These are phyloP conservation scores for Alopecurus myosuroides DNA, from an alignment of 176 grass and related monocot species.

Conservation along the genomic window DNA sequence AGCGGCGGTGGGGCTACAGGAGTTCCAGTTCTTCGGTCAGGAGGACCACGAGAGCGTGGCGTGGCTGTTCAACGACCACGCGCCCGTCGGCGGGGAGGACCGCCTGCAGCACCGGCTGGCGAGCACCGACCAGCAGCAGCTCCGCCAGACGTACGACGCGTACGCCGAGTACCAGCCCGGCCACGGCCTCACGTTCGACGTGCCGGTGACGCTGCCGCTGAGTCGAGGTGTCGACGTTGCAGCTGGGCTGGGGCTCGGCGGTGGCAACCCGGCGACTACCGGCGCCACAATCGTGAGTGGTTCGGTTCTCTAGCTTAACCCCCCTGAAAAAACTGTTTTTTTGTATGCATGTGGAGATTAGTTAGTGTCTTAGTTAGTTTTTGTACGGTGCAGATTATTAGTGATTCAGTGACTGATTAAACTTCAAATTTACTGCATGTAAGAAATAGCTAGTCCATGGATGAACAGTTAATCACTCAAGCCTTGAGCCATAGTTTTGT, in stretches of 20 bases:
- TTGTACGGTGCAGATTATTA: neutral
- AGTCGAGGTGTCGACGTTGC: slow-evolving; percentile 26
- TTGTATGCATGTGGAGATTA: neutral
- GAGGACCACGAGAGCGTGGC: slow-evolving; percentile 60
- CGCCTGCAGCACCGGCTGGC: slow-evolving; percentile 38
- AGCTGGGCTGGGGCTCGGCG: slow-evolving; percentile 8
- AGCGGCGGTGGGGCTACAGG: slow-evolving; percentile 32
- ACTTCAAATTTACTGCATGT: neutral
- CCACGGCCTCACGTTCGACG: slow-evolving; percentile 41
- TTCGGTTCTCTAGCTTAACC: slow-evolving; percentile 18
- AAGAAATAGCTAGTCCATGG: neutral
- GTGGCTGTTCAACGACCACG: slow-evolving; percentile 51
- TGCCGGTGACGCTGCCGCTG: slow-evolving; percentile 41
- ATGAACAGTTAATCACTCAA: neutral
- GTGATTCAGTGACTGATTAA: neutral
- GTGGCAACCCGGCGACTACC: slow-evolving; percentile 19
- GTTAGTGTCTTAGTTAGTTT: neutral
- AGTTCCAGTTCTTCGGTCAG: slow-evolving; percentile 91
- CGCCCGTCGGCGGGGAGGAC: slow-evolving; percentile 2
- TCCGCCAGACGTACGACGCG: slow-evolving; percentile 41
- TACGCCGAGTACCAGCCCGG: slow-evolving; percentile 40
- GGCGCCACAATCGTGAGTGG: slow-evolving; percentile 49
- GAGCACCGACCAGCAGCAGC: slow-evolving; percentile 13
- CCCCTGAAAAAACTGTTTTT: neutral
- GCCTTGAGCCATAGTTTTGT: neutral